These are phyloP conservation scores for Coprinopsis marcescibilis DNA, from an alignment of 768 basidiomycete genomes.

Conservation along the genomic window DNA sequence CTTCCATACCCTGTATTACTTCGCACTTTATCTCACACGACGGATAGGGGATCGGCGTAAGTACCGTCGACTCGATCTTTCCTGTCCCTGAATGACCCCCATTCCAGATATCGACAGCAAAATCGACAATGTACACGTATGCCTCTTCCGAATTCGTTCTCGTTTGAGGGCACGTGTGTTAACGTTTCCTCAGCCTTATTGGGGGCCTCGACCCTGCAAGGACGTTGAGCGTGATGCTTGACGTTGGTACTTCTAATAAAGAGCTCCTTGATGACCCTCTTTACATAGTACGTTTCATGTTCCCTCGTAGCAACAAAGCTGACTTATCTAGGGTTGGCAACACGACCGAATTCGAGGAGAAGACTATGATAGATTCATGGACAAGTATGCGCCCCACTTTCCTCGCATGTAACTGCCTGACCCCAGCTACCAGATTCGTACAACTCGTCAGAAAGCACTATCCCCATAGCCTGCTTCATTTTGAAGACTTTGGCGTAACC, in stretches of 20 bases:
- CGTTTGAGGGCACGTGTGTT: not conserved
- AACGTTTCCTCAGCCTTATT: constrained; percentile 58
- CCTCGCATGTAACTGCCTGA: not conserved
- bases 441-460: constrained; percentile 70
- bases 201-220: constrained; percentile 61
- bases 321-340: constrained; percentile 58
- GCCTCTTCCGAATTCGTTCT: constrained; percentile 12
- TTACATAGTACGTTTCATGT: constrained; percentile 50
- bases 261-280: constrained; percentile 54
- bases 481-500: constrained; percentile 79
- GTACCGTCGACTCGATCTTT: constrained; percentile 11
- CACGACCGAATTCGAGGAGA: constrained; percentile 65
- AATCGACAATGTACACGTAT: constrained; percentile 73
- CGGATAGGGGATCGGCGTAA: constrained; percentile 45
- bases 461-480: constrained; percentile 65
- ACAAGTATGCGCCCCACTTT: constrained; percentile 42
- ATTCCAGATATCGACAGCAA: constrained; percentile 64
- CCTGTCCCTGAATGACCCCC: not conserved
- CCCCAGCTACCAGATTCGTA: constrained; percentile 70
- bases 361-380: constrained; percentile 72
- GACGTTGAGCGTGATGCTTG: constrained; percentile 55
- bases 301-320: not conserved
- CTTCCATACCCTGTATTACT: not conserved
- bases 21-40: not conserved
- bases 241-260: constrained; percentile 76